These are phyloP conservation scores for Rhinocladiella similis DNA, from an alignment of 2,329 filamentous ascomycete species.

Conservation along the genomic window DNA sequence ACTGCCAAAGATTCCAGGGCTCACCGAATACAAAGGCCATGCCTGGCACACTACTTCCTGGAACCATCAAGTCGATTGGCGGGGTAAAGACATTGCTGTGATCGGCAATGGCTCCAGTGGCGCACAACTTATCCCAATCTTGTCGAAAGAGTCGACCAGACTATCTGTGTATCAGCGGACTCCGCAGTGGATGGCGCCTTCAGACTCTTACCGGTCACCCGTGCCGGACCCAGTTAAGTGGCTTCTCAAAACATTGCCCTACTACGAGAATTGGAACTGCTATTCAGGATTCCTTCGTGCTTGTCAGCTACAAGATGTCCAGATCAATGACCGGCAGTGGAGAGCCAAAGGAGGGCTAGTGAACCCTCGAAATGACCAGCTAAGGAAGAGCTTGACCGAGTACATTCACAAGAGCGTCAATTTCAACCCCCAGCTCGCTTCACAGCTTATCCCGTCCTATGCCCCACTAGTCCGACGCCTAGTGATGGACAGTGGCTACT, in stretches of 20 bases:
- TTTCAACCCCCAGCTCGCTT: neutral
- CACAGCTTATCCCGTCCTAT: neutral
- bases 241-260: neutral
- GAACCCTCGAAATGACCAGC: neutral
- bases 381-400: neutral
- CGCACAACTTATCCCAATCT: slow-evolving; percentile 31
- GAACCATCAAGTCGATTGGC: slow-evolving; percentile 27
- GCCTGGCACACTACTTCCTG: slow-evolving; percentile 34
- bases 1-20: neutral
- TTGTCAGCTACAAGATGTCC: neutral
- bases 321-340: neutral
- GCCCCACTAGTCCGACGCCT: neutral
- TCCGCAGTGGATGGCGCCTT: neutral
- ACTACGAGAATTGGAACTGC: neutral
- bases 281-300: neutral
- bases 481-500: neutral
- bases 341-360: neutral
- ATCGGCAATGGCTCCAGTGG: slow-evolving; percentile 36
- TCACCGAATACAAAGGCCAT: slow-evolving; percentile 20
- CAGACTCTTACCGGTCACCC: neutral
- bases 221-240: neutral
- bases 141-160: slow-evolving; percentile 1
- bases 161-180: neutral
- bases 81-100: slow-evolving; percentile 33
- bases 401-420: neutral